A percentile compares a stretch with the other conserved stretches of the same genome.
Evolutionary conservation across 176 grass and related monocot species (phyloP).

Genomic region (Bonia amplexicaulis): DNA sequence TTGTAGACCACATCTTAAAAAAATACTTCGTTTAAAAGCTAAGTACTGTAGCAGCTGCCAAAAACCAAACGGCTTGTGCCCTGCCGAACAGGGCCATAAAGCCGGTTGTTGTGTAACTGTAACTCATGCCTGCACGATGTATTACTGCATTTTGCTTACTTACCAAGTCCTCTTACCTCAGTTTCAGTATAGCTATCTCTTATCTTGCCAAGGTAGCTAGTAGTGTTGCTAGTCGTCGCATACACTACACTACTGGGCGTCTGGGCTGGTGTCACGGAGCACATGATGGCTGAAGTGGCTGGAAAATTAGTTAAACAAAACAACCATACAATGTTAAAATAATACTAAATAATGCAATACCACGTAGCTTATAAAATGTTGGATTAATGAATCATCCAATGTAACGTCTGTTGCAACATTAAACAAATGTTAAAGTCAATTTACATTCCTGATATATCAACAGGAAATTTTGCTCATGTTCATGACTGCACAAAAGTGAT

Average conservation of each 20-base stretch:
- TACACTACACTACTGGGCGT: not conserved
- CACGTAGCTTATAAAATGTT: not conserved
- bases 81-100: too few species aligned
- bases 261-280: not conserved
- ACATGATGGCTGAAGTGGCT: not conserved
- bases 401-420: not conserved
- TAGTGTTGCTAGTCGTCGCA: not conserved
- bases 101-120: not conserved
- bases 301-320: not conserved
- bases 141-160: not conserved
- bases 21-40: too few species aligned
- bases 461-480: not conserved
- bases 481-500: not conserved
- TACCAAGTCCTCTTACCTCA: not conserved
- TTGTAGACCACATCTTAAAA: too few species aligned
- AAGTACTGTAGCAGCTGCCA: too few species aligned
- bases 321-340: not conserved
- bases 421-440: not conserved
- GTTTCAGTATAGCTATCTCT: too few species aligned
- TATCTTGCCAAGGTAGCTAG: not conserved
- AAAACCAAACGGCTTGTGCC: too few species aligned
- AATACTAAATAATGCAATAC: not conserved
- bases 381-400: not conserved
- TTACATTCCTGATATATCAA: not conserved
- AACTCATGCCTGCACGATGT: not conserved